phyloP scores from a whole-genome alignment of 1,284 basidiomycete genomes.

The Tilletiopsis washingtonensis region DNA sequence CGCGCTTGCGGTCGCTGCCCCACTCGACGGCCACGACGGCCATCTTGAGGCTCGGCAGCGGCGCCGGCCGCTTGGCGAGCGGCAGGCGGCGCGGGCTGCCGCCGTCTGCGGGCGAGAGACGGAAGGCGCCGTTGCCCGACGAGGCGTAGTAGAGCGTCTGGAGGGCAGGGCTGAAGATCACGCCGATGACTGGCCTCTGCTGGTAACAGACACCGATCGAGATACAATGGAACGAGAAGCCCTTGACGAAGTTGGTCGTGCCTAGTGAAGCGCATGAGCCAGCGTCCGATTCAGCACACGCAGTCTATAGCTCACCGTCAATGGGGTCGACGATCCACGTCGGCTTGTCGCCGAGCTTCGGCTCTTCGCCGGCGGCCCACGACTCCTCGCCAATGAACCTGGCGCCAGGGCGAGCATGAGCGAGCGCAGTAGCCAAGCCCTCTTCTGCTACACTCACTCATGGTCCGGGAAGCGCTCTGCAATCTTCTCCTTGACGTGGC shows the following conservation, averaged over 20 bases:
- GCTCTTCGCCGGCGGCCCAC: slow-evolving; percentile 65
- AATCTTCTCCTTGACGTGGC: slow-evolving; percentile 68
- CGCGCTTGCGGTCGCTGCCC: slow-evolving; percentile 69
- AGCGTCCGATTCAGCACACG: no score
- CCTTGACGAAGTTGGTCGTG: slow-evolving; percentile 87
- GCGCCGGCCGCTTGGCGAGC: no score
- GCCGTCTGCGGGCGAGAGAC: slow-evolving; percentile 49
- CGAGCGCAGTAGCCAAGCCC: slow-evolving; percentile 1
- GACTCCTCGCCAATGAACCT: slow-evolving; percentile 81
- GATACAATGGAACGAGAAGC: slow-evolving; percentile 70
- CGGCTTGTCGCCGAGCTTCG: slow-evolving; percentile 70
- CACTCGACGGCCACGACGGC: slow-evolving; percentile 84
- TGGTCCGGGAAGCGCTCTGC: slow-evolving; percentile 64
- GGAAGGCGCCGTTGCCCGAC: slow-evolving; percentile 69
- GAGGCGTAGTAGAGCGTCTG: slow-evolving; percentile 68
- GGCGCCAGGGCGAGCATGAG: slow-evolving; percentile 6
- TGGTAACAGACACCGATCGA: slow-evolving; percentile 82
- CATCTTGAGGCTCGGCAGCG: slow-evolving; percentile 68
- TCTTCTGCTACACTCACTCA: slow-evolving; percentile 50
- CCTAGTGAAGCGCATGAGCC: no score
- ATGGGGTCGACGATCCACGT: slow-evolving; percentile 76
- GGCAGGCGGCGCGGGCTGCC: no score
- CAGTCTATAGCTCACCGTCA: no score
- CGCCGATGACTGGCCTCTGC: slow-evolving; percentile 66
- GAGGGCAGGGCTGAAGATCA: slow-evolving; percentile 61